phyloP scores from a whole-genome alignment of 2,329 filamentous ascomycete genomes.

The Claviceps capensis region DNA sequence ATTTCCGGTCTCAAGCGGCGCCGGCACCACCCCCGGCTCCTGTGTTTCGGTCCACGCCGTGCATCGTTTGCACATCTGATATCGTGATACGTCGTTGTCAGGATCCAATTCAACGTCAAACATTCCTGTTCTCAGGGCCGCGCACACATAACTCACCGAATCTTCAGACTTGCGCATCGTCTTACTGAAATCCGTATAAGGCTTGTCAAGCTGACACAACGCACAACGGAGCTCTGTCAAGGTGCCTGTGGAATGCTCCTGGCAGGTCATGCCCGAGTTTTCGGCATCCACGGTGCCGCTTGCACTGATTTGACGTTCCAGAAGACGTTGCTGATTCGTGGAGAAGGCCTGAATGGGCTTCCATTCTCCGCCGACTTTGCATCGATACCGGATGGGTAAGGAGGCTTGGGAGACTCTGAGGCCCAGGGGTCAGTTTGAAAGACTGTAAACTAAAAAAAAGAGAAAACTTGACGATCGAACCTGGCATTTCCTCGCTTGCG shows the following conservation, averaged over 20 bases:
- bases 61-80: constrained; percentile 22
- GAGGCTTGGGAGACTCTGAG: not conserved
- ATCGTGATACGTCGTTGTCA: not conserved
- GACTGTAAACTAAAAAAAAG: not conserved
- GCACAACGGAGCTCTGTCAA: constrained; percentile 17
- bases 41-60: constrained; percentile 23
- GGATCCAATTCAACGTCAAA: too few species aligned
- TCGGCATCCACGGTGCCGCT: constrained; percentile 12
- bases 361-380: constrained; percentile 24
- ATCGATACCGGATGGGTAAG: constrained; percentile 14
- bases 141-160: constrained; percentile 13
- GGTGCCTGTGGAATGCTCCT: constrained; percentile 16
- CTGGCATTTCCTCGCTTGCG: not conserved
- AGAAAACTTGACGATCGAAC: not conserved
- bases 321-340: constrained; percentile 16
- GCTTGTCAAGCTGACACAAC: constrained; percentile 16
- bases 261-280: constrained; percentile 23
- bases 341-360: constrained; percentile 19
- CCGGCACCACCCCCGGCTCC: constrained; percentile 18
- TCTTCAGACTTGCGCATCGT: constrained; percentile 14
- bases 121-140: not conserved
- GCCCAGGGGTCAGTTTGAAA: not conserved
- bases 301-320: constrained; percentile 9
- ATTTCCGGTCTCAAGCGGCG: constrained; percentile 19
- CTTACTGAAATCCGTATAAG: constrained; percentile 18